phyloP scores from a whole-genome alignment of 306 rosid species.

The Cicer cuneatum region DNA sequence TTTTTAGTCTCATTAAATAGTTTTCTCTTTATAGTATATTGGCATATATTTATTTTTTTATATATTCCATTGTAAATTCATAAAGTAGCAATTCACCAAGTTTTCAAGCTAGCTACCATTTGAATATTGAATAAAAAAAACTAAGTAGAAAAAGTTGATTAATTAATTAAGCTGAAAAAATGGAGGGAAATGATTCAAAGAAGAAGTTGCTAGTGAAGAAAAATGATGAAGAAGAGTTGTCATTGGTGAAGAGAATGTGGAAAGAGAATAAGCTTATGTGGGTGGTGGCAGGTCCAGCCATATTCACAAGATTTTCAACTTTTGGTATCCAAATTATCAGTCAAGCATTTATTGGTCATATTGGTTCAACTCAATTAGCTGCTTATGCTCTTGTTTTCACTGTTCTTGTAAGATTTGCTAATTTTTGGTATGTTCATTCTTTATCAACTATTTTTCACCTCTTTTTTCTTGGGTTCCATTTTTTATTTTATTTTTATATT shows the following conservation, averaged over 20 bases:
- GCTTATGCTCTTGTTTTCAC: slow-evolving; percentile 57
- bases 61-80: no score
- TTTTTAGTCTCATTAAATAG: no score
- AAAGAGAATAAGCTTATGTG: slow-evolving; percentile 53
- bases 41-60: no score
- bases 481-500: neutral
- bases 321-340: slow-evolving; percentile 56
- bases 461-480: neutral
- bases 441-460: neutral
- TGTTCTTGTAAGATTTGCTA: slow-evolving; percentile 48
- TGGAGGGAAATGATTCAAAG: slow-evolving; percentile 36
- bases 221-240: slow-evolving; percentile 24
- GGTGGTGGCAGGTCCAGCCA: slow-evolving; percentile 59
- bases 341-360: slow-evolving; percentile 59
- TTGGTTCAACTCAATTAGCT: slow-evolving; percentile 53
- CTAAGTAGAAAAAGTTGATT: no score
- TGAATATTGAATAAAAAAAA: no score
- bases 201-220: slow-evolving; percentile 28
- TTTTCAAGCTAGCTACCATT: no score
- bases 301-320: slow-evolving; percentile 46
- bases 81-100: no score
- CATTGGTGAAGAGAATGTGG: slow-evolving; percentile 46
- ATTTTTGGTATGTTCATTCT: slow-evolving; percentile 47
- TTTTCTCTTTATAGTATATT: no score
- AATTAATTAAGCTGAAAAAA: no score